These are phyloP conservation scores for Neotropicomus parvogracilis DNA, from an alignment of 1,284 basidiomycete genomes.

Conservation along the genomic window DNA sequence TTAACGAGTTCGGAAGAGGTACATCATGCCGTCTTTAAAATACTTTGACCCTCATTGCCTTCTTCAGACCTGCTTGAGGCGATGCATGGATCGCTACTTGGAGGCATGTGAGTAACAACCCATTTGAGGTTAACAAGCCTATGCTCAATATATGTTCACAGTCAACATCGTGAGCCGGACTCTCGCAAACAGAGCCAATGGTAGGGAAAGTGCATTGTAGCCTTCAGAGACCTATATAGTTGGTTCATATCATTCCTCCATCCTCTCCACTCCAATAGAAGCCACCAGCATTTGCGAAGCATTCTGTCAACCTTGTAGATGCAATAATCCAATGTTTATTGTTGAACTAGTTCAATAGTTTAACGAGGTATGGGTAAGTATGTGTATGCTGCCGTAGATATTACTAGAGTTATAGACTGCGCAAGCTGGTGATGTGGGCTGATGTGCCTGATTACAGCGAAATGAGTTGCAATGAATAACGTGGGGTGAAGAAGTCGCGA, in stretches of 20 bases:
- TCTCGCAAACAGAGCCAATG: conserved; percentile 52
- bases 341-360: conserved; percentile 15
- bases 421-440: conserved; percentile 11
- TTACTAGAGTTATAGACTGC: conserved; percentile 24
- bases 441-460: conserved; percentile 15
- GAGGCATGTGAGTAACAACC: conserved; percentile 65
- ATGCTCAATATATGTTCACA: conserved; percentile 29
- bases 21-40: background rate
- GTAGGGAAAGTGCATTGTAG: conserved; percentile 24
- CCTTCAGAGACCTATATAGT: background rate
- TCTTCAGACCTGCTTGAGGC: conserved; percentile 63
- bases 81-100: conserved; percentile 79
- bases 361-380: conserved; percentile 16
- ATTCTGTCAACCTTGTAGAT: background rate
- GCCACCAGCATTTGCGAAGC: background rate
- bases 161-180: conserved; percentile 73
- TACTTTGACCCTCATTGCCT: background rate
- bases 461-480: conserved; percentile 13
- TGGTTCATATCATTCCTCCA: background rate
- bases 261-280: conserved; percentile 8
- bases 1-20: conserved; percentile 75
- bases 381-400: conserved; percentile 18
- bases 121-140: background rate
- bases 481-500: conserved; percentile 8
- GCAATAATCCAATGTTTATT: conserved; percentile 15